Evolutionary conservation across 192 early-diverging fungal species (phyloP).

Genomic region (Irineochytrium annulatum): DNA sequence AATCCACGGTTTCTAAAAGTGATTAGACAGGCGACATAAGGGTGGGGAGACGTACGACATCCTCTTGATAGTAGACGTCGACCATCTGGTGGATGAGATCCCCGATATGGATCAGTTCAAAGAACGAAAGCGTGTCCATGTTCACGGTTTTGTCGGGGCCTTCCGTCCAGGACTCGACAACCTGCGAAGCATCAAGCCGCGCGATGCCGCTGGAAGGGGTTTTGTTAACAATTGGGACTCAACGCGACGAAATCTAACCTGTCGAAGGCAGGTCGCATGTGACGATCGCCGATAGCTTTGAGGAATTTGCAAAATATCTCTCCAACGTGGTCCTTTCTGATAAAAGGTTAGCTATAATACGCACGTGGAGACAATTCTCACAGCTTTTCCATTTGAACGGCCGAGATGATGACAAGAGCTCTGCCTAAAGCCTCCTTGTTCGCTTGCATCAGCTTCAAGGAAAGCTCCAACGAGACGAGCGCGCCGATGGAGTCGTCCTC

Average conservation of each 20-base stretch:
- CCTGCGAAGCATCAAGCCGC: constrained; percentile 27
- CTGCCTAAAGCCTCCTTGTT: constrained; percentile 73
- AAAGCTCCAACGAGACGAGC: constrained; percentile 73
- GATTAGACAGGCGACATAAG: not conserved
- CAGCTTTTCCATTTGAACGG: constrained; percentile 33
- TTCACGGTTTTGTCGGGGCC: constrained; percentile 40
- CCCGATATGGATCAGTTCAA: constrained; percentile 90
- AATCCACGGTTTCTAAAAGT: constrained; percentile 58
- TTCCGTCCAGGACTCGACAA: constrained; percentile 29
- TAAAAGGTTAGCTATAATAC: constrained; percentile 1
- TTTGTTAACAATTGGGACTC: not conserved
- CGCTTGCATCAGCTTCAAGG: constrained; percentile 79
- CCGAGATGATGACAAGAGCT: constrained; percentile 40
- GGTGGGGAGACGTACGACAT: constrained; percentile 67
- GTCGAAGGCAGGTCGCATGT: constrained; percentile 69
- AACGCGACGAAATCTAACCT: constrained; percentile 16
- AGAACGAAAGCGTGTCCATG: constrained; percentile 75
- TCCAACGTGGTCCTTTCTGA: constrained; percentile 70
- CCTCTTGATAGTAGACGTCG: constrained; percentile 87
- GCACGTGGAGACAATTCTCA: constrained; percentile 20
- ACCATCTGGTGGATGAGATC: constrained; percentile 93
- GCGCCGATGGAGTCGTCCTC: constrained; percentile 60
- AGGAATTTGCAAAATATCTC: constrained; percentile 70
- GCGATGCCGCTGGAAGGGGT: constrained; percentile 42
- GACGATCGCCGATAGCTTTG: constrained; percentile 64